A percentile compares a stretch with the other conserved stretches of the same genome.
phyloP scores from a whole-genome alignment of 805 yeast species.

The Yarrowia divulgata region DNA sequence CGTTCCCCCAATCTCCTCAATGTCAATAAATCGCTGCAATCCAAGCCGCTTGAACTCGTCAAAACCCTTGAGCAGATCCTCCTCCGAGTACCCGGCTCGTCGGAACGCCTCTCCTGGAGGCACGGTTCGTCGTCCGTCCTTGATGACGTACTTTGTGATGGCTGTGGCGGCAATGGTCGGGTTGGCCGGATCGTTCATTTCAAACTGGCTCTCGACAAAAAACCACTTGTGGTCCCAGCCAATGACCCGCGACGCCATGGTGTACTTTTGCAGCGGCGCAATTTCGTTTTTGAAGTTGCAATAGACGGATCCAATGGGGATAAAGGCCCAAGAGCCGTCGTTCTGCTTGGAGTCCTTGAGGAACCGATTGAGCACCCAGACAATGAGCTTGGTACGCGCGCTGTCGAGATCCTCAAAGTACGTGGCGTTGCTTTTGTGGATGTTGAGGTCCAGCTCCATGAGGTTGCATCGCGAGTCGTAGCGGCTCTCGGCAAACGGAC shows the following conservation, averaged over 20 bases:
- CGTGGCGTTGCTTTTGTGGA: constrained; percentile 88
- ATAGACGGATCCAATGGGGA: constrained; percentile 79
- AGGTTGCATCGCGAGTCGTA: constrained; percentile 69
- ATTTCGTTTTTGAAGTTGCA: constrained; percentile 76
- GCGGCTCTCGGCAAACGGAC: constrained; percentile 54
- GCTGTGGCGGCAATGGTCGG: constrained; percentile 62
- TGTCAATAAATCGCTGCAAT: constrained; percentile 20
- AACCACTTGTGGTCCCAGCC: constrained; percentile 93
- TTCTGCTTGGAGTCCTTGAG: constrained; percentile 57
- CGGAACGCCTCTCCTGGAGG: constrained; percentile 66
- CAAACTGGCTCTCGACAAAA: constrained; percentile 70
- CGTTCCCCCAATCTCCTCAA: constrained; percentile 3
- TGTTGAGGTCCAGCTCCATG: constrained; percentile 81
- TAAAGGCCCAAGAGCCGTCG: constrained; percentile 58
- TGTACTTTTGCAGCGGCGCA: constrained; percentile 66
- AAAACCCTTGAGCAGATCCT: constrained; percentile 50
- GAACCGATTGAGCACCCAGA: constrained; percentile 62
- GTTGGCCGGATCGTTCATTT: constrained; percentile 50
- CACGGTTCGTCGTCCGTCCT: constrained; percentile 77
- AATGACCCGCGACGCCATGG: constrained; percentile 63
- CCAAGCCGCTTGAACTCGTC: constrained; percentile 44
- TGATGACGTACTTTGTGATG: constrained; percentile 81
- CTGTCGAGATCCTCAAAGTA: constrained; percentile 84
- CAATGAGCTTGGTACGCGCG: constrained; percentile 70
- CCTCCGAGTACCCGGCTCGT: constrained; percentile 63